Base-by-base conservation (phyloP, 108 stramenopile species). In the Pseudonitzschia delicatissima region DNA sequence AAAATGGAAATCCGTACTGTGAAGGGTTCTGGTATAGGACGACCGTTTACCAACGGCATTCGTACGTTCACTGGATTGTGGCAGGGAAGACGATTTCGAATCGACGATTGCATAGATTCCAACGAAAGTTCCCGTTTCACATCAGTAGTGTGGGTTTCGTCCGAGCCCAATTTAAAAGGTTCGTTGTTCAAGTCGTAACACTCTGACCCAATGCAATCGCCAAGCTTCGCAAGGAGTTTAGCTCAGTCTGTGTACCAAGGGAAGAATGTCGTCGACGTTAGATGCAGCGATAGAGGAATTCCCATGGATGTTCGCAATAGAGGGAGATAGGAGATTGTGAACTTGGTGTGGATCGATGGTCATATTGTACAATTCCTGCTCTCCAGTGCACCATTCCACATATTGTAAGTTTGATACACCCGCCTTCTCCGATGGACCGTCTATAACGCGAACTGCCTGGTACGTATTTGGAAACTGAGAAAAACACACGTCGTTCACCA, bases 341-440 rank as follows among this genome's bases (percentile, higher is more conserved):
- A 34, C 15, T 17, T 55, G 53, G 32, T 55, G 53, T n/a, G 53
- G 53, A 34, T 55, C 53, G 31, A 34, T 29, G 13, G 53, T 55
- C 53, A 55, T 55, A 27, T 55, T 55, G 32, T 55, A 55, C 29
- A 55, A 34, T 15, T 55, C 53, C 53, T 55, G 53, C 31, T 55
- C 53, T 17, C 53, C 53, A 28, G 53, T 55, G 15, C 53, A 55
- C 53, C 53, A 55, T 55, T 55, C 53, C 28, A 55, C 53, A 28
- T 55, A 55, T 27, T 31, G 27, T n/a, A 55, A 55, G 32, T 55
- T 33, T 33, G 53, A 27, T 32, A 1, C 53, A 5, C 32, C 31
- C 29, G 29, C 32, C 53, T 29, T 31, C 29, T 28, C 0, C 7
- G 21, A 23, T 55, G 53, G 53, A 55, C 53, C 31, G 26, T 55